Percentiles rank a stretch among this genome's conserved stretches.
phyloP scores from a whole-genome alignment of 2,329 filamentous ascomycete species.

The Exophiala calicioides region DNA sequence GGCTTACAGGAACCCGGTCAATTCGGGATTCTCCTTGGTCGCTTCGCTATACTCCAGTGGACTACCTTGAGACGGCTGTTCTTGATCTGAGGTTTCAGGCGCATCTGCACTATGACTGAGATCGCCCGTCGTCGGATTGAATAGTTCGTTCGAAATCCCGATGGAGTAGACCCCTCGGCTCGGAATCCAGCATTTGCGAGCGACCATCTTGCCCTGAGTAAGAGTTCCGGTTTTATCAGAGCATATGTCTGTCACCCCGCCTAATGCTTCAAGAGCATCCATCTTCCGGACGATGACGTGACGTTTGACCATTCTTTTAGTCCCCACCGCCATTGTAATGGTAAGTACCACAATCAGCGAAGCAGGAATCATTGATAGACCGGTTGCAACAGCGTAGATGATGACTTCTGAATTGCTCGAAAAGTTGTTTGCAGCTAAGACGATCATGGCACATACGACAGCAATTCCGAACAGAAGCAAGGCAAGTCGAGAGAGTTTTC shows the following conservation, averaged over 20 bases:
- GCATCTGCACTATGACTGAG: slow-evolving; percentile 43
- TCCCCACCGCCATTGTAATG: slow-evolving; percentile 62
- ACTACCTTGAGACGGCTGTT: slow-evolving; percentile 21
- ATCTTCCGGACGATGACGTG: slow-evolving; percentile 56
- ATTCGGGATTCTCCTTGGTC: slow-evolving; percentile 44
- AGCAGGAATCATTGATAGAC: slow-evolving; percentile 62
- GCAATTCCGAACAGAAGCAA: slow-evolving; percentile 67
- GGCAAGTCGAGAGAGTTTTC: slow-evolving; percentile 67
- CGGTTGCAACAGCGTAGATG: slow-evolving; percentile 64
- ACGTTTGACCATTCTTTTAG: slow-evolving; percentile 53
- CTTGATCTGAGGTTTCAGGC: slow-evolving; percentile 34
- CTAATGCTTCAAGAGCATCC: slow-evolving; percentile 56
- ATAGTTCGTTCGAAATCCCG: slow-evolving; percentile 55
- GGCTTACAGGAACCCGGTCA: slow-evolving; percentile 62
- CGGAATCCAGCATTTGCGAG: slow-evolving; percentile 61
- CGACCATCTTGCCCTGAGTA: slow-evolving; percentile 64
- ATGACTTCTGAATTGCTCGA: slow-evolving; percentile 60
- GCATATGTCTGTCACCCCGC: slow-evolving; percentile 56
- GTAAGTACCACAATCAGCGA: slow-evolving; percentile 62
- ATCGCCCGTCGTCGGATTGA: slow-evolving; percentile 58
- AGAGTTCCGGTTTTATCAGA: slow-evolving; percentile 57
- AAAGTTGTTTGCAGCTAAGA: slow-evolving; percentile 65
- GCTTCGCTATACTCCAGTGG: neutral
- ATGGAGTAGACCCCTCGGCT: slow-evolving; percentile 60
- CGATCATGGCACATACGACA: slow-evolving; percentile 68